Evolutionary conservation across 2,329 filamentous ascomycete species (phyloP), one percentile per base, ranked within the genome.

Genomic region (Dothideomycetidae sp.): DNA sequence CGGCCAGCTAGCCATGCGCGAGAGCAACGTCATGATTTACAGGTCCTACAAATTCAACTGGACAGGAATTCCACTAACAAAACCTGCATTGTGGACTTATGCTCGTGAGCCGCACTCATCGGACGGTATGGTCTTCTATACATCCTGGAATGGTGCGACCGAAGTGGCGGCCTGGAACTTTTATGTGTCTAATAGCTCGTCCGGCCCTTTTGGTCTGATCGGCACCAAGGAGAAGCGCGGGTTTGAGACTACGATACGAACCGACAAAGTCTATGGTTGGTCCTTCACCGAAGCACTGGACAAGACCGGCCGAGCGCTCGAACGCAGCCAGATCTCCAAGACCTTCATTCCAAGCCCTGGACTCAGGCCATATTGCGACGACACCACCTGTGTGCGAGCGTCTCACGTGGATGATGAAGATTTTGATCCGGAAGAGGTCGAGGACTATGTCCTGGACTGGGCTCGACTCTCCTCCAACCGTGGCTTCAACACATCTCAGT

Each of bases 41-140:
- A 63, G 71, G 19, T 64, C 62, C 2, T 67, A 67, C 51, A 70
- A 68, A 47, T 65, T 60, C 44, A 56, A 63, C 38, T 77, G 71
- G 68, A 59, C 60, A 3, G 68, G 65, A 0, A 50, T 55, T 9
- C 68, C 69, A 2, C 33, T 52, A 1, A 55, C 52, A n/a, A 64
- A 59, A 12, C 59, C 53, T 33, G 53, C 39, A 43, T 39, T 57
- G 10, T 56, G 50, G 50, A 52, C 57, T 3, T 57, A 50, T 44
- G 60, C 60, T 0, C 50, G 59, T 7, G 50, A 50, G 12, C 53
- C 55, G 3, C 42, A 50, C 5, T 47, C 48, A 1, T 33, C 38
- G 12, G 43, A 44, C 44, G 14, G 53, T 49, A 58, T 52, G 42
- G 53, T 57, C 5, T 51, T 63, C n/a, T 75, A 68, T 50, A 68